phyloP scores from a whole-genome alignment of 2,329 filamentous ascomycete species.

The Moelleriella libera region DNA sequence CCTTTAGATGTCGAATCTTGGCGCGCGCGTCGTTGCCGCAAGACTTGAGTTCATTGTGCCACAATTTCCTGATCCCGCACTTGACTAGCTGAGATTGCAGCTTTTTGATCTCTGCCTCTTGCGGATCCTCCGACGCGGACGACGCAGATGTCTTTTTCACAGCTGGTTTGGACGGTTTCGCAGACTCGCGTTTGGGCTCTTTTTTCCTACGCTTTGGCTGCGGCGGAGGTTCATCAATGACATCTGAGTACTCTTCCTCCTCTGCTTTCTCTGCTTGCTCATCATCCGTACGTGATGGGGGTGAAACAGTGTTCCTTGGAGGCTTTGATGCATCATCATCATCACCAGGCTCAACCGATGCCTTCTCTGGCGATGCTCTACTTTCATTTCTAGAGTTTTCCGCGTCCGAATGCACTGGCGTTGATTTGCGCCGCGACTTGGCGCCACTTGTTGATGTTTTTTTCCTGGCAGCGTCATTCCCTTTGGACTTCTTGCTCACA shows the following conservation, averaged over 20 bases:
- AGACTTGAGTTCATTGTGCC: slow-evolving; percentile 70
- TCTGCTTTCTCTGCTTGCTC: slow-evolving; percentile 11
- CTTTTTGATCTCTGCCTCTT: slow-evolving; percentile 73
- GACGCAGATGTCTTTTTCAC: slow-evolving; percentile 13
- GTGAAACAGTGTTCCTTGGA: too few relatives aligned
- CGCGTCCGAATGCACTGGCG: slow-evolving; percentile 3
- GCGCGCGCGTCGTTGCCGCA: slow-evolving; percentile 56
- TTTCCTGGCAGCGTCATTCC: neutral
- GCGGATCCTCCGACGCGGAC: slow-evolving; percentile 31
- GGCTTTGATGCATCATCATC: slow-evolving; percentile 4
- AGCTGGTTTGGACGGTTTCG: slow-evolving; percentile 14
- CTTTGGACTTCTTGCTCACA: slow-evolving; percentile 1
- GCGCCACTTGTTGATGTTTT: slow-evolving; percentile 5
- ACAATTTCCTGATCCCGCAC: slow-evolving; percentile 86
- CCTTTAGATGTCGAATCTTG: slow-evolving; percentile 71
- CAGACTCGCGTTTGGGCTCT: slow-evolving; percentile 16
- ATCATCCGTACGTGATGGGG: too few relatives aligned
- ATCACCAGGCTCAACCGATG: slow-evolving; percentile 2
- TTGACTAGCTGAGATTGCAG: slow-evolving; percentile 77
- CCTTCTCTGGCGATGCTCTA: too few relatives aligned
- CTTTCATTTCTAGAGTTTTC: neutral
- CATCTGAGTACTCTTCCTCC: slow-evolving; percentile 27
- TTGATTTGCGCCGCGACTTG: slow-evolving; percentile 6
- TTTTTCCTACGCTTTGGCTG: slow-evolving; percentile 44
- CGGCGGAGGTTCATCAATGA: slow-evolving; percentile 57